A percentile compares a stretch with the other conserved stretches of the same genome.
Evolutionary conservation across 768 basidiomycete species (phyloP).

Genomic region (Mycena belliarum): DNA sequence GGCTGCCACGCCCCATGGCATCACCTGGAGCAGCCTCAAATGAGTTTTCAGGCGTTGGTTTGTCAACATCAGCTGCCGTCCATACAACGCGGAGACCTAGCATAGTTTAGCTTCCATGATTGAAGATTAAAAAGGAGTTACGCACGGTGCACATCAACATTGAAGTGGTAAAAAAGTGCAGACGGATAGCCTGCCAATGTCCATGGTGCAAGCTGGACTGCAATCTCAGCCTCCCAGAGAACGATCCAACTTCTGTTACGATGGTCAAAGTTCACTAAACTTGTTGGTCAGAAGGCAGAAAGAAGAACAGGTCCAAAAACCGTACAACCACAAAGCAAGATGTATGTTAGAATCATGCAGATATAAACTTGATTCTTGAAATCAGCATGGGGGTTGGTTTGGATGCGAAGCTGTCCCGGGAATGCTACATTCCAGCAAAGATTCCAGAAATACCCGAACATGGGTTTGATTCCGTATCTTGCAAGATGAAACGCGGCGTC

Average conservation of each 20-base stretch:
- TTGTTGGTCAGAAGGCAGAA: too few species aligned
- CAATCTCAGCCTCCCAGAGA: neutral
- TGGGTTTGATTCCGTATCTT: constrained; percentile 19
- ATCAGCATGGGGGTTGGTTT: neutral
- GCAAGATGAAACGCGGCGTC: constrained; percentile 19
- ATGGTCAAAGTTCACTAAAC: neutral
- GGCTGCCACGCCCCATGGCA: neutral
- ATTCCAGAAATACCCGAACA: constrained; percentile 31
- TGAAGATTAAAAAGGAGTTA: neutral
- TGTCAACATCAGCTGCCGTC: neutral
- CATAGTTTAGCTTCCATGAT: too few species aligned
- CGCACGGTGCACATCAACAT: neutral
- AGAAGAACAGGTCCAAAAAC: too few species aligned
- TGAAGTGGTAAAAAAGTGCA: neutral
- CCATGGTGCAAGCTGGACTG: neutral
- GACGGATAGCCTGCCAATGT: neutral
- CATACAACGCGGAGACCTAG: too few species aligned
- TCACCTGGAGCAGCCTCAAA: neutral
- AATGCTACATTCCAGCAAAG: constrained; percentile 29
- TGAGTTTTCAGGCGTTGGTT: neutral
- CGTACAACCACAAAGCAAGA: neutral
- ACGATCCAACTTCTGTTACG: neutral
- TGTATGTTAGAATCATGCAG: neutral
- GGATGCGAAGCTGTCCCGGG: neutral
- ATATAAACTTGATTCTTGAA: neutral